phyloP scores from a whole-genome alignment of 169 alveolate genomes.

The Perkinsus marinus region DNA sequence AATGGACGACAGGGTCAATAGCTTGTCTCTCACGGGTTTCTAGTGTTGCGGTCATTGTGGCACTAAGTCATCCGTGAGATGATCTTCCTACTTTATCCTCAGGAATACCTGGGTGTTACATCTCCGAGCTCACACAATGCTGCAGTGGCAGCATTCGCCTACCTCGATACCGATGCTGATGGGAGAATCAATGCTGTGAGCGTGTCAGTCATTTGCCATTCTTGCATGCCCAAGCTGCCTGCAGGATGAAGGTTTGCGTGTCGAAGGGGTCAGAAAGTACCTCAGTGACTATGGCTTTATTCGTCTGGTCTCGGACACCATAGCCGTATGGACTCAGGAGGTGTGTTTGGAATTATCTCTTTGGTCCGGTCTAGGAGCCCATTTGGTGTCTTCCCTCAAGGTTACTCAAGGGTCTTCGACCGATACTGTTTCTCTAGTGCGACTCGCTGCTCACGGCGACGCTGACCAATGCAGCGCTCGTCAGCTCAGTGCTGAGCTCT shows the following conservation, averaged over 20 bases:
- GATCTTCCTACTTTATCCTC: too few relatives aligned
- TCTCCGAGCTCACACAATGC: not conserved
- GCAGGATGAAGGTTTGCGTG: not conserved
- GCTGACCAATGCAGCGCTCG: not conserved
- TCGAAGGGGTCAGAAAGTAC: not conserved
- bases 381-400: not conserved
- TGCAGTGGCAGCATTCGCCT: not conserved
- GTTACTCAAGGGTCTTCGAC: not conserved
- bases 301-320: not conserved
- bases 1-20: too few relatives aligned
- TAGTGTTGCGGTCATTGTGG: too few relatives aligned
- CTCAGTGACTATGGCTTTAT: not conserved
- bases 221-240: not conserved
- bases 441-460: not conserved
- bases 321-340: not conserved
- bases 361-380: too few relatives aligned
- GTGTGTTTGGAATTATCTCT: not conserved
- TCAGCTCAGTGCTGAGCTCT: not conserved
- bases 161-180: not conserved
- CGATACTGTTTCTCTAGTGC: not conserved
- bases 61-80: too few relatives aligned
- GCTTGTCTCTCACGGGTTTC: too few relatives aligned
- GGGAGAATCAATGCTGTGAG: not conserved
- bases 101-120: not conserved
- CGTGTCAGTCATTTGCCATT: not conserved